phyloP scores from a whole-genome alignment of 768 basidiomycete genomes.

The Chalciporus chontae region DNA sequence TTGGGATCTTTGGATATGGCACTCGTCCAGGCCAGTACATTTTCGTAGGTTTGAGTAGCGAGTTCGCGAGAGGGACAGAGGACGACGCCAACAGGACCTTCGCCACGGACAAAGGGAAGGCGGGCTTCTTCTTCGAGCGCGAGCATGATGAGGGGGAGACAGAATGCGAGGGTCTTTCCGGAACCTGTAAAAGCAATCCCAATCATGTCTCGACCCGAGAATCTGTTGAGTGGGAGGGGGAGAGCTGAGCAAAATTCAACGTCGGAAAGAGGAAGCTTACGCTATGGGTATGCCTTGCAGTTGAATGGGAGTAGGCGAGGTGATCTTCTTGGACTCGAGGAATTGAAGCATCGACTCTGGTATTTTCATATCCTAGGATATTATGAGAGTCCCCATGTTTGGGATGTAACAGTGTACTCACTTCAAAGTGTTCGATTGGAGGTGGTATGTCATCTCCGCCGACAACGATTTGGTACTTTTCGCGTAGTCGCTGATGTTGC shows the following conservation, averaged over 20 bases:
- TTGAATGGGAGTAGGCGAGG: slow-evolving; percentile 90
- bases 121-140: slow-evolving; percentile 92
- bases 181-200: slow-evolving; percentile 99
- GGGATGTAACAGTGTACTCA: slow-evolving; percentile 28
- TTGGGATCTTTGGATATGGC: slow-evolving; percentile 74
- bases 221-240: slow-evolving; percentile 49
- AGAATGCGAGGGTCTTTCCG: slow-evolving; percentile 98
- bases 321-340: slow-evolving; percentile 82
- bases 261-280: slow-evolving; percentile 42
- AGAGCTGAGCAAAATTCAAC: not conserved
- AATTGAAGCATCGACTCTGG: slow-evolving; percentile 80
- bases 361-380: slow-evolving; percentile 93
- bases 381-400: slow-evolving; percentile 10
- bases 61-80: slow-evolving; percentile 97
- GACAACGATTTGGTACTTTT: slow-evolving; percentile 92
- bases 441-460: slow-evolving; percentile 93
- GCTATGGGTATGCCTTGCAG: slow-evolving; percentile 95
- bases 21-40: slow-evolving; percentile 80
- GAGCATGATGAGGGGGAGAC: slow-evolving; percentile 95
- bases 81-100: slow-evolving; percentile 95
- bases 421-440: slow-evolving; percentile 85
- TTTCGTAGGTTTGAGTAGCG: slow-evolving; percentile 96
- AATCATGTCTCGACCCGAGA: slow-evolving; percentile 95
- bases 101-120: slow-evolving; percentile 84
- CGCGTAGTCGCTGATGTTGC: slow-evolving; percentile 71